These are phyloP conservation scores for Arctium minus DNA, from an alignment of 129 eudicot genomes.

Conservation along the genomic window DNA sequence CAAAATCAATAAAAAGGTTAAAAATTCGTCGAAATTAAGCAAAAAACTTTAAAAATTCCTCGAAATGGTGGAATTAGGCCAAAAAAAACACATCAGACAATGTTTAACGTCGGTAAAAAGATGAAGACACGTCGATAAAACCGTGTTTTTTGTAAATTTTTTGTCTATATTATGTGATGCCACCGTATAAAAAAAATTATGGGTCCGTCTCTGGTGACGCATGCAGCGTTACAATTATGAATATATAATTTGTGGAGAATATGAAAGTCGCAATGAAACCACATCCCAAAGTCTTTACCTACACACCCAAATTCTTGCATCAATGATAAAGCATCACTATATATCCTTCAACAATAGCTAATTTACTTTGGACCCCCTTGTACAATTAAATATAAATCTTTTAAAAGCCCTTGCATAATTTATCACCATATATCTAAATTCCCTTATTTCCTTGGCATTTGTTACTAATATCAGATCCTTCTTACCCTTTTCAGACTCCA, in stretches of 20 bases:
- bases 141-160: no score
- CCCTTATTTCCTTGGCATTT: not conserved
- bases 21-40: no score
- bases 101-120: no score
- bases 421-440: not conserved
- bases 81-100: no score
- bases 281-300: not conserved
- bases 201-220: not conserved
- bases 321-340: not conserved
- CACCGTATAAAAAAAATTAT: no score
- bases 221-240: not conserved
- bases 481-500: not conserved
- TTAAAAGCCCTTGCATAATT: not conserved
- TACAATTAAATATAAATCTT: not conserved
- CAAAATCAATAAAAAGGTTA: no score
- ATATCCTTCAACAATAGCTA: not conserved
- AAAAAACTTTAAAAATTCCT: no score
- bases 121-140: no score
- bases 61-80: no score
- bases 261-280: slow-evolving; percentile 14
- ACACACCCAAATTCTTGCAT: not conserved
- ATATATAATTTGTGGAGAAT: not conserved
- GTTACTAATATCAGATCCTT: not conserved
- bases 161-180: no score
- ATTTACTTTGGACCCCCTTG: not conserved